Evolutionary conservation across 495 filamentous ascomycete species (phyloP).

Genomic region (Neurospora sp.): DNA sequence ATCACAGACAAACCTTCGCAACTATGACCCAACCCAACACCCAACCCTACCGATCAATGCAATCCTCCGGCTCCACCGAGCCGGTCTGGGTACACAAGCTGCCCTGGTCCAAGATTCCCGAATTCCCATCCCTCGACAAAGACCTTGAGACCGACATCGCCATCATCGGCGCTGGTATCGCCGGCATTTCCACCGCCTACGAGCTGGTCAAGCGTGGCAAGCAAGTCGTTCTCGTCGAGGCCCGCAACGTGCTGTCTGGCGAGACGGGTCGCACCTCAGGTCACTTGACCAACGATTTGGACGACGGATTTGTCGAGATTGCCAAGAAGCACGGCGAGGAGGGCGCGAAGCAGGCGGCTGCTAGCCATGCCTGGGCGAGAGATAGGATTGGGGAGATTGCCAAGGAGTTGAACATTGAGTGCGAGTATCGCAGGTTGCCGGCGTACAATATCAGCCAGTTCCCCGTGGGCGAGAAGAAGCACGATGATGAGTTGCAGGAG

Average conservation of each 20-base stretch:
- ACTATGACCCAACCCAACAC: neutral
- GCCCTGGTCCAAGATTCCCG: conserved; percentile 36
- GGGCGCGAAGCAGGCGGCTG: conserved; percentile 39
- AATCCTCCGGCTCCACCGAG: conserved; percentile 40
- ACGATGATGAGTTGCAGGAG: conserved; percentile 28
- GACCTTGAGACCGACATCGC: conserved; percentile 36
- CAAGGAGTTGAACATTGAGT: conserved; percentile 39
- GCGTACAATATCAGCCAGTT: conserved; percentile 36
- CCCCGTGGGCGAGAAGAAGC: conserved; percentile 21
- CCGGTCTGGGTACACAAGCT: conserved; percentile 44
- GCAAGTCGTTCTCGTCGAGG: conserved; percentile 43
- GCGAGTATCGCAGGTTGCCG: conserved; percentile 42
- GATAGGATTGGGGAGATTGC: conserved; percentile 40
- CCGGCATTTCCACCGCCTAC: conserved; percentile 44
- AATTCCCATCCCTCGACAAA: conserved; percentile 31
- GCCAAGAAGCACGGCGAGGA: conserved; percentile 39
- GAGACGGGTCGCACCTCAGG: conserved; percentile 46
- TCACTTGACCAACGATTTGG: conserved; percentile 43
- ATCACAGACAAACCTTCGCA: neutral
- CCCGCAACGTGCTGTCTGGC: conserved; percentile 42
- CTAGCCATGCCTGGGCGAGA: conserved; percentile 46
- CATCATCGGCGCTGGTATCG: conserved; percentile 47
- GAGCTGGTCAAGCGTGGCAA: conserved; percentile 42
- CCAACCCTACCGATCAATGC: conserved; percentile 22
- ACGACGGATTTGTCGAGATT: conserved; percentile 42